A percentile compares a stretch with the other conserved stretches of the same genome.
Evolutionary conservation across 257 asterid genomes (phyloP).

Genomic region (Solanum verrucosum): DNA sequence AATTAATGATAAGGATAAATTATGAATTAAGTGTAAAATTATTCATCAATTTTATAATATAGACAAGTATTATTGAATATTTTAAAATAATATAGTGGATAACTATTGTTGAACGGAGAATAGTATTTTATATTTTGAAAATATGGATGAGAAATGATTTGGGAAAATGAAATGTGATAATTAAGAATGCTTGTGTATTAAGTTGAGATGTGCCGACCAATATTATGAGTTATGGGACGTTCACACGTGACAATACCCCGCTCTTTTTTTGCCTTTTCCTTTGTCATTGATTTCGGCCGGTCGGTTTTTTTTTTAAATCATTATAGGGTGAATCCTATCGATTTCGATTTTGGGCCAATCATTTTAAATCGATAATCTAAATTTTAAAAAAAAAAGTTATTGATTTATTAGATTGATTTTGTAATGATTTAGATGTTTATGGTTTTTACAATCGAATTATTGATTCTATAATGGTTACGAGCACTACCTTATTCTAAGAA

Average conservation of each 20-base stretch:
- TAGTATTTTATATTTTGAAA: not conserved
- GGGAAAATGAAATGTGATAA: not conserved
- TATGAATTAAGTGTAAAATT: too few species aligned
- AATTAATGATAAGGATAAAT: too few species aligned
- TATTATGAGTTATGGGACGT: conserved; percentile 20
- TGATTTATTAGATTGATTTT: too few species aligned
- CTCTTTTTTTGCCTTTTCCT: conserved; percentile 4
- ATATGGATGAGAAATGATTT: not conserved
- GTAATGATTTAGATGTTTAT: too few species aligned
- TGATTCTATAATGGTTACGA: too few species aligned
- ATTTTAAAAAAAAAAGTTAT: too few species aligned
- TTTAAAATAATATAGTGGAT: too few species aligned
- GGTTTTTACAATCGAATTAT: not conserved
- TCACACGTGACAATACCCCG: conserved; percentile 21
- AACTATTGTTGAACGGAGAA: fast-evolving
- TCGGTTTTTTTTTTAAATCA: not conserved
- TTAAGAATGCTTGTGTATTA: conserved; percentile 11
- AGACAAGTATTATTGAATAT: fast-evolving
- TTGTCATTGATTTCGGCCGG: conserved; percentile 22
- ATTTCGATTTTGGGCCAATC: not conserved
- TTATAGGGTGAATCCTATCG: not conserved
- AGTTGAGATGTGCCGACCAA: conserved; percentile 25
- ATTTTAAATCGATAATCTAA: too few species aligned
- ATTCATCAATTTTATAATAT: fast-evolving
- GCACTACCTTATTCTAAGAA: not conserved